Percentiles rank a stretch among this genome's conserved stretches.
Conservation (phyloP, 2,329 filamentous ascomycete species). For the Colletotrichum nymphaeae region DNA sequence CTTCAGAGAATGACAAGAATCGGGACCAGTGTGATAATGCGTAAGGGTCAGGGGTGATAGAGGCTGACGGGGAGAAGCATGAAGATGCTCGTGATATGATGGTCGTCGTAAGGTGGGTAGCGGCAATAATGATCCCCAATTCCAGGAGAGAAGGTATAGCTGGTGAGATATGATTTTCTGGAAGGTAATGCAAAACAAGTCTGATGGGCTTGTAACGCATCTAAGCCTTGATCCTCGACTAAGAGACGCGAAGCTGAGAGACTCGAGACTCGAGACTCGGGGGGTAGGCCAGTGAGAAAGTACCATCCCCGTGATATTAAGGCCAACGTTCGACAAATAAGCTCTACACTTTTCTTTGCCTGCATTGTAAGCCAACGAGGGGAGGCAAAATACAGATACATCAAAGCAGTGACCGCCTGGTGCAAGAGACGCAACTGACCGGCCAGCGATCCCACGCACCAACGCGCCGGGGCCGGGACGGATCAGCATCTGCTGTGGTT, state of each 20-base stretch:
- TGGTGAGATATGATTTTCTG: conserved; percentile 2
- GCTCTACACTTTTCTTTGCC: not conserved
- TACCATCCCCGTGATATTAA: conserved; percentile 1
- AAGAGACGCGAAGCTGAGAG: not conserved
- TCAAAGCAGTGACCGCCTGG: not conserved
- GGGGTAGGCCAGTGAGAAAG: not conserved
- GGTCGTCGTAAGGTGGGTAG: conserved; percentile 16
- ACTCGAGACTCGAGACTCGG: not conserved
- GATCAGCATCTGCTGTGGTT: conserved; percentile 17
- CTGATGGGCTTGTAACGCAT: conserved; percentile 13
- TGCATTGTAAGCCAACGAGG: not conserved
- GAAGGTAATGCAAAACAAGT: conserved; percentile 24
- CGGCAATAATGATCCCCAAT: not conserved
- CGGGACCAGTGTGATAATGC: not conserved
- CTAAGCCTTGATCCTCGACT: not conserved
- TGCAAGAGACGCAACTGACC: not conserved
- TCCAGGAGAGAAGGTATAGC: conserved; percentile 5
- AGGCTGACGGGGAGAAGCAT: not conserved
- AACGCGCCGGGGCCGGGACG: conserved; percentile 14
- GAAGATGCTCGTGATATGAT: conserved; percentile 24
- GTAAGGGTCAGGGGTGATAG: not conserved
- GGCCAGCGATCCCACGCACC: conserved; percentile 22
- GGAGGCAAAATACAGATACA: not conserved
- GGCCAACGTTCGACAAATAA: not conserved
- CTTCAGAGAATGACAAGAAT: conserved; percentile 1